Evolutionary conservation across 2,329 filamentous ascomycete genomes (phyloP).

Genomic region (Chaetoscypha palmicola): DNA sequence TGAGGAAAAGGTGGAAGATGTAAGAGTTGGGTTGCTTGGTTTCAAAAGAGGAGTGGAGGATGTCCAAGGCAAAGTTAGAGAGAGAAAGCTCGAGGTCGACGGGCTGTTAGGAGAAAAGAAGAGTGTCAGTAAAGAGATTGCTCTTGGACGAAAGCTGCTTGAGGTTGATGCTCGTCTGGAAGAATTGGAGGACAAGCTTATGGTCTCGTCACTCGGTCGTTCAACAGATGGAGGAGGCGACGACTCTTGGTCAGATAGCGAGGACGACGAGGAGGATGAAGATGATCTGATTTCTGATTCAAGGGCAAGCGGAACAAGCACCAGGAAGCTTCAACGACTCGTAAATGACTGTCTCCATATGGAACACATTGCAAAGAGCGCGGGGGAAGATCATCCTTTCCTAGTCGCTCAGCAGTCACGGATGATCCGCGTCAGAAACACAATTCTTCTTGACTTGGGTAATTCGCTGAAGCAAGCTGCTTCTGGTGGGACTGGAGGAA

Average conservation of each 20-base stretch:
- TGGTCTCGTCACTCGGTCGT: slow-evolving; percentile 38
- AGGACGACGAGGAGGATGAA: slow-evolving; percentile 34
- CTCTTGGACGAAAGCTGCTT: slow-evolving; percentile 53
- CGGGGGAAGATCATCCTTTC: slow-evolving; percentile 57
- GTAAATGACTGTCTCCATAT: slow-evolving; percentile 52
- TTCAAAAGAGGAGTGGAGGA: slow-evolving; percentile 77
- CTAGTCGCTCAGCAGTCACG: slow-evolving; percentile 49
- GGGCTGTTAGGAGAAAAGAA: slow-evolving; percentile 59
- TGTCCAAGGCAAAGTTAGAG: slow-evolving; percentile 58
- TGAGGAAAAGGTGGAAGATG: slow-evolving; percentile 84
- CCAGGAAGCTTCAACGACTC: slow-evolving; percentile 42
- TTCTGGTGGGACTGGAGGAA: slow-evolving; percentile 32
- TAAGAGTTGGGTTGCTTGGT: slow-evolving; percentile 77
- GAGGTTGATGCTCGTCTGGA: slow-evolving; percentile 58
- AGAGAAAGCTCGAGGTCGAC: slow-evolving; percentile 56
- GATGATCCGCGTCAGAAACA: slow-evolving; percentile 51
- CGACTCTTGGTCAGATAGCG: slow-evolving; percentile 32
- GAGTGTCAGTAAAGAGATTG: slow-evolving; percentile 55
- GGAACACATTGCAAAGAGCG: slow-evolving; percentile 40
- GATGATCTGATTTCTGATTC: slow-evolving; percentile 20
- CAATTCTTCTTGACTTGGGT: slow-evolving; percentile 57
- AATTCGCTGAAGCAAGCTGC: slow-evolving; percentile 53
- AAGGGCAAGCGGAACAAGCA: slow-evolving; percentile 29
- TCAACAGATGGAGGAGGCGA: slow-evolving; percentile 24
- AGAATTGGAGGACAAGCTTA: slow-evolving; percentile 56